Conservation (phyloP, 257 asterid genomes). For the Parsonsia alboflavescens region DNA sequence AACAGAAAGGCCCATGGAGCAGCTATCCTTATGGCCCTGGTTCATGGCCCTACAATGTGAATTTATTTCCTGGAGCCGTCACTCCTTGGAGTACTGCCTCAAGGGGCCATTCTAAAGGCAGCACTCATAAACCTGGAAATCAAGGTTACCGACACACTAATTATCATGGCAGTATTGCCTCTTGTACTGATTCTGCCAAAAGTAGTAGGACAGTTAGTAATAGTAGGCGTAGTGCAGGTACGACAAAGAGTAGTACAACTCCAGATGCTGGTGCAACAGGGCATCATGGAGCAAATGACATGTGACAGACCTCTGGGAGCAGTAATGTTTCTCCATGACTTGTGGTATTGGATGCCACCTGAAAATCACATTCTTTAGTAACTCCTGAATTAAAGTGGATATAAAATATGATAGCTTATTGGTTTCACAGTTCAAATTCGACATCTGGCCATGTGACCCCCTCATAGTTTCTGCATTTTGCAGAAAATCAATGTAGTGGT, state of each 20-base stretch:
- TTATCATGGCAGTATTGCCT: background rate
- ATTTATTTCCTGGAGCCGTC: constrained; percentile 5
- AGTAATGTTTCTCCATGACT: constrained; percentile 1
- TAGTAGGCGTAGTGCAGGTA: background rate
- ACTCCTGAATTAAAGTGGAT: background rate
- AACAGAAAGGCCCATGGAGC: constrained; percentile 10
- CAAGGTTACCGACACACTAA: background rate
- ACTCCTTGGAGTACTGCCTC: constrained; percentile 8
- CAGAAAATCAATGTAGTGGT: background rate
- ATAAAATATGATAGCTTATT: background rate
- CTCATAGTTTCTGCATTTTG: background rate
- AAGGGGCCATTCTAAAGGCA: constrained; percentile 5
- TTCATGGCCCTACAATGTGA: constrained; percentile 5
- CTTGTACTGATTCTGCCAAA: constrained; percentile 11
- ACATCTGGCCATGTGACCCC: no score
- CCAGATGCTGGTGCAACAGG: constrained; percentile 16
- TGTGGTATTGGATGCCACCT: background rate
- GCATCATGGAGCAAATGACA: constrained; percentile 16
- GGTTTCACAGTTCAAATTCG: background rate
- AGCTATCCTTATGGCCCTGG: constrained; percentile 6
- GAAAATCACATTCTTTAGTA: background rate
- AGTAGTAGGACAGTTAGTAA: background rate
- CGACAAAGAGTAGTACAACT: constrained; percentile 5
- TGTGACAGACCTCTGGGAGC: constrained; percentile 2
- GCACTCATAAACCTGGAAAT: background rate